Evolutionary conservation across 2,329 filamentous ascomycete genomes (phyloP), one percentile per base, ranked within the genome.

Genomic region (Pyricularia grisea): DNA sequence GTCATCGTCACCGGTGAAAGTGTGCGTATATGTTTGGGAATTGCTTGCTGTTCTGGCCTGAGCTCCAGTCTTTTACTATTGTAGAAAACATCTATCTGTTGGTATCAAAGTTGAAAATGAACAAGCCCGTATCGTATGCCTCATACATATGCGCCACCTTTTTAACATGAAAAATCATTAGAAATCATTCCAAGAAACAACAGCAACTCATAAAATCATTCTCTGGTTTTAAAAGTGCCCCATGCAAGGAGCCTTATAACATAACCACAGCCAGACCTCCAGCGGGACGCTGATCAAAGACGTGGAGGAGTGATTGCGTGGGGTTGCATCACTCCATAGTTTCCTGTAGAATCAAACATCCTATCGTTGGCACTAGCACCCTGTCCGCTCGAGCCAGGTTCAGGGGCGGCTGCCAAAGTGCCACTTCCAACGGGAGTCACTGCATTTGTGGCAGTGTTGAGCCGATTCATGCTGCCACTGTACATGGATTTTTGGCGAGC

Each of bases 401-500:
- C 33, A 17, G 64, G 31, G 23, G 63, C 63, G 10, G 63, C 42
- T 14, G 25, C 23, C 66, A 67, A 27, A 67, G 50, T 67, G 33
- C 11, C 36, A 23, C 42, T 60, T 67, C 50, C 66, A 17, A 60
- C 66, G 4, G 28, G 55, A 10, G 42, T 10, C 33, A 63, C 60
- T 4, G 60, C 25, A 17, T 63, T 63, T 17, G 60, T 28, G 14
- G 60, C 36, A 61, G 50, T 63, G 67, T 61, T 23, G 60, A 58
- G 6, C 25, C 67, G 27, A 65, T 65, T 5, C 42, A 64, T n/a
- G 64, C 63, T 10, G 50, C 69, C 61, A 58, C 60, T 67, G 60
- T 71, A 69, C 69, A 74, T 72, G 6, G 69, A 73, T 60, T 74
- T 71, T 69, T 76, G 74, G 31, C 75, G 80, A 70, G 84, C 85